phyloP scores from a whole-genome alignment of 2,329 filamentous ascomycete genomes.

The Leptographium wingfieldii region DNA sequence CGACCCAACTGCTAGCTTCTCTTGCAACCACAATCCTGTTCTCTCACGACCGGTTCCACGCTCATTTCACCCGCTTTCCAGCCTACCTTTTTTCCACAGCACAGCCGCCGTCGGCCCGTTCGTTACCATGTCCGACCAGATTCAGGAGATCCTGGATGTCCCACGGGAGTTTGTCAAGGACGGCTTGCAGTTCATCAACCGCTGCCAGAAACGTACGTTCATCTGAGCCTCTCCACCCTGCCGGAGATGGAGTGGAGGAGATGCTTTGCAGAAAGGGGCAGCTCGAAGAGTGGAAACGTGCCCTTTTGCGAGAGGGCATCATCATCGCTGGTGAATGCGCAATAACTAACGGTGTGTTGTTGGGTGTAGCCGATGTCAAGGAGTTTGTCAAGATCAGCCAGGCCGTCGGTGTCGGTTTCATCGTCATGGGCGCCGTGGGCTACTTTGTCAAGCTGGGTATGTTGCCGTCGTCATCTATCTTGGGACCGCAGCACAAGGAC shows the following conservation, averaged over 20 bases:
- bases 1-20: not conserved
- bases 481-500: not conserved
- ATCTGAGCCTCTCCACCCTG: not conserved
- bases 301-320: not conserved
- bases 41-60: not conserved
- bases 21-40: not conserved
- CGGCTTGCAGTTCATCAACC: slow-evolving; percentile 48
- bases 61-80: not conserved
- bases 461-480: slow-evolving; percentile 11
- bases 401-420: slow-evolving; percentile 56
- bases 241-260: not conserved
- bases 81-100: not conserved
- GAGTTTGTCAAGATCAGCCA: slow-evolving; percentile 40
- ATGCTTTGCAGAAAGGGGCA: not conserved
- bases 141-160: slow-evolving; percentile 59
- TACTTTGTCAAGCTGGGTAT: slow-evolving; percentile 59
- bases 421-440: slow-evolving; percentile 58
- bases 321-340: not conserved
- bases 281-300: not conserved
- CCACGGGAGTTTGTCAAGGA: slow-evolving; percentile 53
- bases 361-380: slow-evolving; percentile 30
- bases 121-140: slow-evolving; percentile 48
- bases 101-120: not conserved
- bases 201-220: slow-evolving; percentile 47
- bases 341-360: not conserved